Conservation (phyloP, 2,329 filamentous ascomycete genomes). For the Sclerotinia borealis region DNA sequence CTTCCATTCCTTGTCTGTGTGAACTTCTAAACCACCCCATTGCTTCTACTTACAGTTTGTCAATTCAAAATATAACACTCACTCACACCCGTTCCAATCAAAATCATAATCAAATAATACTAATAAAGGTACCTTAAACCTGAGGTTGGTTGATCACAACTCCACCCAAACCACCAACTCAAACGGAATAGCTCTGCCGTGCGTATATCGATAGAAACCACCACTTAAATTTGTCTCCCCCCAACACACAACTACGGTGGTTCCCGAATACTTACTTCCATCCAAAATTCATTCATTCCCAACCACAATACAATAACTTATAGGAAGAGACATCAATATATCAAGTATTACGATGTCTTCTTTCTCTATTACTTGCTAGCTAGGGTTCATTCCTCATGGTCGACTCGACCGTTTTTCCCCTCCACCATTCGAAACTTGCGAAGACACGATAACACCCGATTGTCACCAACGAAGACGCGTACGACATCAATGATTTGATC, state of each 20-base stretch:
- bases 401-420: constrained; percentile 3
- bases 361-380: constrained; percentile 5
- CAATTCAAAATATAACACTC: too few species aligned
- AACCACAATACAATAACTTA: too few species aligned
- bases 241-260: not conserved
- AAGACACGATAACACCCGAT: constrained; percentile 1
- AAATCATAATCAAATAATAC: not conserved
- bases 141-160: not conserved
- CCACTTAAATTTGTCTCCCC: not conserved
- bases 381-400: constrained; percentile 4
- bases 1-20: too few species aligned
- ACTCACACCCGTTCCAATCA: too few species aligned
- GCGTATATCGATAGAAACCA: not conserved
- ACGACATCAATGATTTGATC: not conserved
- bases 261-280: not conserved
- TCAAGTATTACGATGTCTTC: constrained; percentile 12
- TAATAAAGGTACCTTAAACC: not conserved
- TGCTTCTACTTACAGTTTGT: too few species aligned
- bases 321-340: constrained; percentile 9
- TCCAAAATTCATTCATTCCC: too few species aligned
- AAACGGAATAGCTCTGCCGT: not conserved
- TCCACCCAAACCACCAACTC: not conserved
- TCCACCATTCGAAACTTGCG: constrained; percentile 6
- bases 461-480: constrained; percentile 5
- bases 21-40: too few species aligned